Percentiles rank a stretch among this genome's conserved stretches.
Evolutionary conservation across 257 asterid species (phyloP).

Genomic region (Solanum ossicruentum): DNA sequence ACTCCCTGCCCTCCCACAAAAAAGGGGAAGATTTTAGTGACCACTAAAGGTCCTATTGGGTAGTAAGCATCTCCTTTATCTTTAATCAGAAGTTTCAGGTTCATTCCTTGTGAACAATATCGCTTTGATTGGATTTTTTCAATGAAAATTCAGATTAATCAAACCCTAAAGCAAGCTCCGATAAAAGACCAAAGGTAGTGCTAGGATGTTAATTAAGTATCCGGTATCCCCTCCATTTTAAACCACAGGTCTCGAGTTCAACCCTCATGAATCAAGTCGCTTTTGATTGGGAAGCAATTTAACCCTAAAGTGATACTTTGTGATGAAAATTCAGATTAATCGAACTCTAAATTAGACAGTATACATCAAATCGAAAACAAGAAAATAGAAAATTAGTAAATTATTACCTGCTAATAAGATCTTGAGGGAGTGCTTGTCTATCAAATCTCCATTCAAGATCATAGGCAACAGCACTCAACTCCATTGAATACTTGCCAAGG

Average conservation of each 20-base stretch:
- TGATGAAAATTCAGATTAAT: background rate
- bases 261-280: background rate
- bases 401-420: constrained; percentile 55
- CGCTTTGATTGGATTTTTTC: background rate
- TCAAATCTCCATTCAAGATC: constrained; percentile 57
- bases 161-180: background rate
- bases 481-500: constrained; percentile 42
- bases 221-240: background rate
- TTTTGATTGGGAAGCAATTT: background rate
- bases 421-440: constrained; percentile 48
- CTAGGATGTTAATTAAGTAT: background rate
- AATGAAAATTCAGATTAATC: background rate
- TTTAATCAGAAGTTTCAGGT: background rate
- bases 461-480: constrained; percentile 52
- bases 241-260: background rate
- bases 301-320: background rate
- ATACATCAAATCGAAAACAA: background rate
- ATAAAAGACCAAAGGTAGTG: background rate
- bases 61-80: background rate
- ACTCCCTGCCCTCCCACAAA: too few relatives aligned
- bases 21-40: background rate
- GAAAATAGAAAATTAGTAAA: background rate
- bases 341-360: background rate
- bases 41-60: background rate
- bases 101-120: background rate